Evolutionary conservation across 495 filamentous ascomycete species (phyloP).

Genomic region (Aspergillus indologenus): DNA sequence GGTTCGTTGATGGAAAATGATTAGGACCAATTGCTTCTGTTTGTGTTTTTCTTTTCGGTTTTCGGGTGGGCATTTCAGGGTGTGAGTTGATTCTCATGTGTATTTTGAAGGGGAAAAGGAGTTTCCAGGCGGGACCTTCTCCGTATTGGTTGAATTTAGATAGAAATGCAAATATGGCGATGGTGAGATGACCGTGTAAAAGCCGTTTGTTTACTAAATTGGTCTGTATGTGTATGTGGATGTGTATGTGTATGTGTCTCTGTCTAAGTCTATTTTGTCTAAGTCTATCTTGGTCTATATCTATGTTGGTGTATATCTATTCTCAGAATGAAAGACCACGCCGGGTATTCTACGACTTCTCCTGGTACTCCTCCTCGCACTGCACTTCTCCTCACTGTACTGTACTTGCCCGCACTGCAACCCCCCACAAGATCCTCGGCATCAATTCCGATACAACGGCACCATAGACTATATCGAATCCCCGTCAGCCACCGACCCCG

Average conservation of each 20-base stretch:
- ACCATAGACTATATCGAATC: slow-evolving; percentile 39
- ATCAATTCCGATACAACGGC: slow-evolving; percentile 32
- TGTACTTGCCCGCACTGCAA: no score
- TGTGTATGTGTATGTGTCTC: slow-evolving; percentile 8
- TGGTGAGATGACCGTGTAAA: slow-evolving; percentile 6
- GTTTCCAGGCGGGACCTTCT: slow-evolving; percentile 6
- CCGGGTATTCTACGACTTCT: slow-evolving; percentile 1
- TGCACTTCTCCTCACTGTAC: no score
- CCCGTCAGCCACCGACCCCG: slow-evolving; percentile 9
- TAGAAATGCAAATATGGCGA: slow-evolving; percentile 32
- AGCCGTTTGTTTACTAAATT: no score
- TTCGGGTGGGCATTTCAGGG: slow-evolving; percentile 16
- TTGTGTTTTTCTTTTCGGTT: slow-evolving; percentile 18
- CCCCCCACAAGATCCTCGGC: neutral
- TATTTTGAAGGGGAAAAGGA: slow-evolving; percentile 17
- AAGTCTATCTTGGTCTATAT: neutral
- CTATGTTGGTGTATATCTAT: no score
- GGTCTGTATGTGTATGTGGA: slow-evolving; percentile 7
- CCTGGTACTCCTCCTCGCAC: no score
- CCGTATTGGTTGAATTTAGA: slow-evolving; percentile 30
- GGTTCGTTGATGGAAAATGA: neutral
- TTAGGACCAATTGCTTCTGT: slow-evolving; percentile 10
- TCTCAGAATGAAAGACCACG: neutral
- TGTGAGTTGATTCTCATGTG: slow-evolving; percentile 13
- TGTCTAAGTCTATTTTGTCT: slow-evolving; percentile 1